These are phyloP conservation scores for Macaranga tanarius DNA, from an alignment of 441 rosid genomes.

Conservation along the genomic window DNA sequence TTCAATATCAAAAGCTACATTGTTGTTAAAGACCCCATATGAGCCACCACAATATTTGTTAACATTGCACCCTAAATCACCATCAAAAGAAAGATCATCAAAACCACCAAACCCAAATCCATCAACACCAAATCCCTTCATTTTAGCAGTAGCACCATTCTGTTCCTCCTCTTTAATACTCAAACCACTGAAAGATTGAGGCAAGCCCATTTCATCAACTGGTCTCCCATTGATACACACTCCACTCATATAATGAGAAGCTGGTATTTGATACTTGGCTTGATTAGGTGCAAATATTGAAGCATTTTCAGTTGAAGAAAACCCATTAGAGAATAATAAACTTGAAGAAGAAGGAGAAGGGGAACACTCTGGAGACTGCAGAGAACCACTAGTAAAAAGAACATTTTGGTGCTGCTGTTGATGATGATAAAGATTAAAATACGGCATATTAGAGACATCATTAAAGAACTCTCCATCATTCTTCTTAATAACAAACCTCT, in stretches of 20 bases:
- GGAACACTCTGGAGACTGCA: conserved; percentile 37
- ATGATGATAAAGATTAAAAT: conserved; percentile 12
- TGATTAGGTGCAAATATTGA: too few relatives aligned
- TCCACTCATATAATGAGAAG: conserved; percentile 25
- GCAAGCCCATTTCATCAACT: conserved; percentile 39
- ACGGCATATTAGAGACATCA: conserved; percentile 26
- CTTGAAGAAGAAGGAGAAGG: conserved; percentile 38
- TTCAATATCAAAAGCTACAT: conserved; percentile 27
- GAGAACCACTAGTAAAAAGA: conserved; percentile 24
- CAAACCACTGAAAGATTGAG: conserved; percentile 42
- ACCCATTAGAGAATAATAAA: conserved; percentile 36
- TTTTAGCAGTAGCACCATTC: conserved; percentile 25
- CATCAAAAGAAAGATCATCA: conserved; percentile 25
- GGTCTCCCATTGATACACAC: conserved; percentile 25
- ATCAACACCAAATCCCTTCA: conserved; percentile 36
- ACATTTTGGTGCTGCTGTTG: conserved; percentile 10
- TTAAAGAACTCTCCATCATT: conserved; percentile 23
- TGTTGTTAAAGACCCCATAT: conserved; percentile 25
- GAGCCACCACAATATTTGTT: conserved; percentile 27
- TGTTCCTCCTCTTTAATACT: conserved; percentile 47
- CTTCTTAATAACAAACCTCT: conserved; percentile 25
- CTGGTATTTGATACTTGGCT: too few relatives aligned
- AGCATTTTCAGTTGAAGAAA: conserved; percentile 35
- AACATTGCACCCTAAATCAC: conserved; percentile 19
- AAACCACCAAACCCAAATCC: conserved; percentile 27